phyloP scores from a whole-genome alignment of 2,329 filamentous ascomycete genomes.

The Clathrospora elynae region DNA sequence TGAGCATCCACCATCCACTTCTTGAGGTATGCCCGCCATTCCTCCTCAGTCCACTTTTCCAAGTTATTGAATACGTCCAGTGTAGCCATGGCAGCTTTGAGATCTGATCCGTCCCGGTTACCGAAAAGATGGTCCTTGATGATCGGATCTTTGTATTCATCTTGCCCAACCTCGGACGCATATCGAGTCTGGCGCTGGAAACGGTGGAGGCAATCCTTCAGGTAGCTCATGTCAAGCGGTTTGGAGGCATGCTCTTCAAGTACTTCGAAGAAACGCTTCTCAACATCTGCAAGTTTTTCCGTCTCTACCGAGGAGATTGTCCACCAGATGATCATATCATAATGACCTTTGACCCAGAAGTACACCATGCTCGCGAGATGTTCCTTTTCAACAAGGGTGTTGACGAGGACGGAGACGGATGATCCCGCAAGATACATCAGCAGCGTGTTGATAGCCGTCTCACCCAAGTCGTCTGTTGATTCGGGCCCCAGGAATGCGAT shows the following conservation, averaged over 20 bases:
- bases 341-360: conserved; percentile 77
- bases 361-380: conserved; percentile 86
- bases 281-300: conserved; percentile 79
- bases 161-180: conserved; percentile 77
- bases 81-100: conserved; percentile 48
- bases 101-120: conserved; percentile 71
- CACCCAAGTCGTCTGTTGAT: conserved; percentile 66
- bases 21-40: conserved; percentile 82
- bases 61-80: conserved; percentile 66
- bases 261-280: conserved; percentile 82
- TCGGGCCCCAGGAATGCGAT: conserved; percentile 87
- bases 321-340: conserved; percentile 83
- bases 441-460: conserved; percentile 77
- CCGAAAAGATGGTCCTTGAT: conserved; percentile 95
- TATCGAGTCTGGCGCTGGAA: conserved; percentile 83
- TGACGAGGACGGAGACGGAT: conserved; percentile 89
- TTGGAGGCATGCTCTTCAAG: conserved; percentile 79
- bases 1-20: conserved; percentile 85
- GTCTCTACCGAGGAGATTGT: conserved; percentile 86
- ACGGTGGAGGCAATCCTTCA: conserved; percentile 83
- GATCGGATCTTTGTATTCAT: conserved; percentile 81
- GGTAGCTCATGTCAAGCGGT: conserved; percentile 85
- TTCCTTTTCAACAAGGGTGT: conserved; percentile 89
- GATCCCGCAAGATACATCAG: conserved; percentile 90
- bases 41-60: conserved; percentile 76